Evolutionary conservation across 1,284 basidiomycete species (phyloP), one percentile per base, ranked within the genome.

Genomic region (Albatrellus sp.): DNA sequence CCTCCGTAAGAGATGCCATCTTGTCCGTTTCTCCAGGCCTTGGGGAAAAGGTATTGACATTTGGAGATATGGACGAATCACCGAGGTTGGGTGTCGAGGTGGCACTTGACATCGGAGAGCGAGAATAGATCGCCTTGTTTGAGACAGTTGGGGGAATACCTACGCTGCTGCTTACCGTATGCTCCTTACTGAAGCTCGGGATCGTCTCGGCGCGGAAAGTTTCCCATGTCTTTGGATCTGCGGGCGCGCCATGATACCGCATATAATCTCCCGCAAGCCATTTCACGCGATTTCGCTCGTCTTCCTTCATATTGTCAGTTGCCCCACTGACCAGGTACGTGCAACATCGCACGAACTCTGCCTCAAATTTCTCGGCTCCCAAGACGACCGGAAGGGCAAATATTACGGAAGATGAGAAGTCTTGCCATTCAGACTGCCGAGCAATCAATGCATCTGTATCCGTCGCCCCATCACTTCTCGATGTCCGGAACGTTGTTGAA

Each of bases 241-340:
- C 66, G 4, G 79, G 73, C 0, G 51, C 46, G 7, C 70, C 74
- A 51, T 82, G 70, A 47, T 70, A 75, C 28, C 68, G 60, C 37
- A 82, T 53, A 52, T 87, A 87, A 55, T 77, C 73, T n/a, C 63
- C 62, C 0, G 72, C 73, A 43, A 87, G 65, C 82, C 80, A 84
- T 10, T 55, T 58, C 1, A 82, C 73, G 41, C 77, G 67, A 20
- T 54, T 50, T 20, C 61, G 63, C 40, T 72, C 68, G 19, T 53
- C 56, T 14, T 64, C 66, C 47, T 64, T 67, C 14, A 53, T 50
- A 9, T 58, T 59, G 3, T 71, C 73, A 2, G 65, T 50, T 0
- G 75, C 72, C 1, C 80, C 80, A 32, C 62, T 68, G 35, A 86
- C 63, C 28, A 86, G 66, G 58, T 77, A 77, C 2, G 68, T 66